phyloP scores from a whole-genome alignment of 2,329 filamentous ascomycete species.

The Metarhizium brunneum region DNA sequence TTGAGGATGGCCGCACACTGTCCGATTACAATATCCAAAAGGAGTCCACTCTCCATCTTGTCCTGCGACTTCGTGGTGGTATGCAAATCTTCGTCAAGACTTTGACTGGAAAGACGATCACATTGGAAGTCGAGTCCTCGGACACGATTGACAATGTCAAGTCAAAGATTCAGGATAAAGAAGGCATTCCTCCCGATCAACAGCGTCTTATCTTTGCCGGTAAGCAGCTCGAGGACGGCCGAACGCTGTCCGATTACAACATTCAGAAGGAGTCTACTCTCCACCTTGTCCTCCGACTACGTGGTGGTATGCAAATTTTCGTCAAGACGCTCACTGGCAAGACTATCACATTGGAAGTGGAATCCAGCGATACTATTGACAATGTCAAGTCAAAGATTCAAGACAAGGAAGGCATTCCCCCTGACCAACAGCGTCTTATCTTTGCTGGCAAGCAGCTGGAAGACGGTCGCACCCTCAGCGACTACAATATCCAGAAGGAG shows the following conservation, averaged over 20 bases:
- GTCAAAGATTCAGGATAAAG: conserved; percentile 86
- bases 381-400: conserved; percentile 98
- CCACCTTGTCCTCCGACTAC: conserved; percentile 70
- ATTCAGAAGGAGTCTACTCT: conserved; percentile 88
- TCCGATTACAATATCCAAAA: conserved; percentile 96
- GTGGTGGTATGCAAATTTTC: conserved; percentile 71
- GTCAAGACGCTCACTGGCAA: conserved; percentile 86
- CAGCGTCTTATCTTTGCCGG: conserved; percentile 90
- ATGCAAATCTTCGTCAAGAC: conserved; percentile 90
- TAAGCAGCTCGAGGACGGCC: conserved; percentile 88
- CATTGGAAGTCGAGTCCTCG: conserved; percentile 77
- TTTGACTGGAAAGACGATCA: conserved; percentile 88
- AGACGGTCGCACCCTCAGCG: conserved; percentile 79
- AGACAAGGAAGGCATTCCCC: conserved; percentile 96
- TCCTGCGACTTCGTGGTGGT: conserved; percentile 80
- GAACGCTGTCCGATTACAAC: conserved; percentile 90
- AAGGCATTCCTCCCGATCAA: conserved; percentile 90
- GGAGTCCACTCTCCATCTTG: conserved; percentile 76
- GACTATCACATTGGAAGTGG: conserved; percentile 87
- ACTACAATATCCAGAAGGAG: conserved; percentile 97
- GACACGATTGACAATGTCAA: conserved; percentile 96
- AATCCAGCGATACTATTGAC: conserved; percentile 86
- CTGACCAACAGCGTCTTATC: conserved; percentile 91
- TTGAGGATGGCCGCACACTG: conserved; percentile 85
- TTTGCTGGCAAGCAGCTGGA: conserved; percentile 96